phyloP scores from a whole-genome alignment of 2,329 filamentous ascomycete genomes.

The Diaporthe sp. region DNA sequence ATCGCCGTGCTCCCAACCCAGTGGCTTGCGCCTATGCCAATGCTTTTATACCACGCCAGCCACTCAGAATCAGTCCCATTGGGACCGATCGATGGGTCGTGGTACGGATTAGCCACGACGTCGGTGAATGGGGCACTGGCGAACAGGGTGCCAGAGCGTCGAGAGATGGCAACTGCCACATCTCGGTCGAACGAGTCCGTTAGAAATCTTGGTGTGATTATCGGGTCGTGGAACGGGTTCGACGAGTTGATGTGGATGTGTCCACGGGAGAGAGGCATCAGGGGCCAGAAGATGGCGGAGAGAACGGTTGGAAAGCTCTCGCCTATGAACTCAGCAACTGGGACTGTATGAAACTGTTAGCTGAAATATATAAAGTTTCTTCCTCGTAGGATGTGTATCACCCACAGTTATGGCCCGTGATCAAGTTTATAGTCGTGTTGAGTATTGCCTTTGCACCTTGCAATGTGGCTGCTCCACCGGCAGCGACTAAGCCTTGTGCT shows the following conservation, averaged over 20 bases:
- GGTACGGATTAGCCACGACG: slow-evolving; percentile 41
- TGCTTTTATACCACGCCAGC: slow-evolving; percentile 38
- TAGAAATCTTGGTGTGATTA: slow-evolving; percentile 42
- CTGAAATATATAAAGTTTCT: accelerated
- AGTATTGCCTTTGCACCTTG: slow-evolving; percentile 41
- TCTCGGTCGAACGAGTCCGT: slow-evolving; percentile 43
- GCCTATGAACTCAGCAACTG: slow-evolving; percentile 41
- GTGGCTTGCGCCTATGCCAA: slow-evolving; percentile 40
- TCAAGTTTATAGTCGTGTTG: slow-evolving; percentile 42
- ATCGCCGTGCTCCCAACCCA: slow-evolving; percentile 45
- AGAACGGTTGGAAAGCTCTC: slow-evolving; percentile 37
- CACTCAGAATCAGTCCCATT: slow-evolving; percentile 42
- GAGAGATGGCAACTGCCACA: slow-evolving; percentile 40
- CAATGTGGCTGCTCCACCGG: slow-evolving; percentile 42
- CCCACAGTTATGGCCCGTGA: slow-evolving; percentile 37
- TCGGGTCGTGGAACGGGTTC: slow-evolving; percentile 40
- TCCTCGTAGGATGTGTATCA: accelerated
- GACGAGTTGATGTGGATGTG: slow-evolving; percentile 43
- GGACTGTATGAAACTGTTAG: slow-evolving; percentile 34
- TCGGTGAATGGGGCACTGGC: slow-evolving; percentile 38
- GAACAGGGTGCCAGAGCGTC: slow-evolving; percentile 39
- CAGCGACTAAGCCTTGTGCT: slow-evolving; percentile 41
- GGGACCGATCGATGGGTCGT: slow-evolving; percentile 39
- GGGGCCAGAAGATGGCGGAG: slow-evolving; percentile 42
- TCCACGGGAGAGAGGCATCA: slow-evolving; percentile 43